Percentiles rank a stretch among this genome's conserved stretches.
Conservation (phyloP, 2,329 filamentous ascomycete genomes). For the Diaporthe nobilis region DNA sequence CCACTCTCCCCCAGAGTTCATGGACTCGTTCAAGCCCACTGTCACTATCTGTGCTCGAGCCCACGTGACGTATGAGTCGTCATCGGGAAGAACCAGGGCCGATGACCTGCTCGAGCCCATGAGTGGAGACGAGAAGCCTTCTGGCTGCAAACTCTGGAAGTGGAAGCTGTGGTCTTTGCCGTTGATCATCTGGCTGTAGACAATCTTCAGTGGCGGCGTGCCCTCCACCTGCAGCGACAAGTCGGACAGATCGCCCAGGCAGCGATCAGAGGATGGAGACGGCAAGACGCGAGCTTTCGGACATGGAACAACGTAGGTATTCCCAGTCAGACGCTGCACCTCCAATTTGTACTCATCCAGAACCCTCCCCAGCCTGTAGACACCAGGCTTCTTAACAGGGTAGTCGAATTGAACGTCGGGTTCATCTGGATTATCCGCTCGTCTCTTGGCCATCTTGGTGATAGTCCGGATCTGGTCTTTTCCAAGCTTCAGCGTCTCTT, state of each 20-base stretch:
- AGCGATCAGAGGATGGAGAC: conserved; percentile 76
- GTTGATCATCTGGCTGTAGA: conserved; percentile 91
- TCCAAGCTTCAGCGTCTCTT: conserved; percentile 84
- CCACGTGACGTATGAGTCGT: conserved; percentile 81
- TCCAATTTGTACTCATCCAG: conserved; percentile 95
- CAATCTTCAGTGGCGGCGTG: conserved; percentile 91
- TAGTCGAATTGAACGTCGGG: conserved; percentile 79
- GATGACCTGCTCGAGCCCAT: conserved; percentile 71
- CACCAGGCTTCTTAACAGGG: conserved; percentile 85
- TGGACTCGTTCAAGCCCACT: conserved; percentile 91
- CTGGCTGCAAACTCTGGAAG: conserved; percentile 93
- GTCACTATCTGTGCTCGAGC: conserved; percentile 80
- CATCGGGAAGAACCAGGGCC: conserved; percentile 68
- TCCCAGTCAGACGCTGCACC: conserved; percentile 81
- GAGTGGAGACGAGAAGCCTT: conserved; percentile 85
- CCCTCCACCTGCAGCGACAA: conserved; percentile 87
- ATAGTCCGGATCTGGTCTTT: conserved; percentile 82
- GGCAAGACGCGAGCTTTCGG: conserved; percentile 82
- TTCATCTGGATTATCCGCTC: conserved; percentile 73
- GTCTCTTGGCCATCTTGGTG: conserved; percentile 76
- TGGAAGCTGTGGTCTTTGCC: conserved; percentile 86
- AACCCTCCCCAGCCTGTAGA: conserved; percentile 88
- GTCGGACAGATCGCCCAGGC: conserved; percentile 89
- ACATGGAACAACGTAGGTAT: conserved; percentile 88
- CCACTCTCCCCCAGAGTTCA: conserved; percentile 85